Evolutionary conservation across 805 yeast species (phyloP).

Genomic region (Zygoascus flipseniorum): DNA sequence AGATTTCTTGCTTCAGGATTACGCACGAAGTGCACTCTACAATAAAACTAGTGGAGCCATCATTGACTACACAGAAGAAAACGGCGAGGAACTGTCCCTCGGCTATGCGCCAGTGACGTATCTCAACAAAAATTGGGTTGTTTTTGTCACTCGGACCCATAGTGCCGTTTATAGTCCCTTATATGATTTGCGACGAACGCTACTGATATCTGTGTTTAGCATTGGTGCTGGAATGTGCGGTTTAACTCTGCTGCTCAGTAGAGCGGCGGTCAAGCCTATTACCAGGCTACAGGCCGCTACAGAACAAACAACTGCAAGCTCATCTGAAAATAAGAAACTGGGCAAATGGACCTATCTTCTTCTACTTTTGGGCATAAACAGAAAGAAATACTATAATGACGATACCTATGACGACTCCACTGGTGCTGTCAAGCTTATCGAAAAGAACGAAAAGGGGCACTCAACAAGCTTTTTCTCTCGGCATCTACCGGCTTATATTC

Average conservation of each 20-base stretch:
- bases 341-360: not conserved
- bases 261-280: slow-evolving; percentile 79
- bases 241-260: slow-evolving; percentile 64
- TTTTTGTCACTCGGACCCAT: slow-evolving; percentile 57
- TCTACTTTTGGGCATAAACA: not conserved
- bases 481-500: not conserved
- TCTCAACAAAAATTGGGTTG: slow-evolving; percentile 51
- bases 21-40: slow-evolving; percentile 5
- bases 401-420: not conserved
- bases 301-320: slow-evolving; percentile 32
- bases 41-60: slow-evolving; percentile 34
- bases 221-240: slow-evolving; percentile 63
- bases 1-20: slow-evolving; percentile 14
- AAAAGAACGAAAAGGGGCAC: not conserved
- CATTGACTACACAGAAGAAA: slow-evolving; percentile 25
- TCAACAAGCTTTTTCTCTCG: not conserved
- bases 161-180: slow-evolving; percentile 55
- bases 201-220: slow-evolving; percentile 61
- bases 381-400: not conserved
- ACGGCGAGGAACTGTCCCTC: slow-evolving; percentile 30
- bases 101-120: slow-evolving; percentile 46
- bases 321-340: not conserved
- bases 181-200: slow-evolving; percentile 52
- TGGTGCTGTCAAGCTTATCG: not conserved
- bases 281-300: slow-evolving; percentile 75